Conservation (phyloP, 2,329 filamentous ascomycete species). For the Onygenales sp. region DNA sequence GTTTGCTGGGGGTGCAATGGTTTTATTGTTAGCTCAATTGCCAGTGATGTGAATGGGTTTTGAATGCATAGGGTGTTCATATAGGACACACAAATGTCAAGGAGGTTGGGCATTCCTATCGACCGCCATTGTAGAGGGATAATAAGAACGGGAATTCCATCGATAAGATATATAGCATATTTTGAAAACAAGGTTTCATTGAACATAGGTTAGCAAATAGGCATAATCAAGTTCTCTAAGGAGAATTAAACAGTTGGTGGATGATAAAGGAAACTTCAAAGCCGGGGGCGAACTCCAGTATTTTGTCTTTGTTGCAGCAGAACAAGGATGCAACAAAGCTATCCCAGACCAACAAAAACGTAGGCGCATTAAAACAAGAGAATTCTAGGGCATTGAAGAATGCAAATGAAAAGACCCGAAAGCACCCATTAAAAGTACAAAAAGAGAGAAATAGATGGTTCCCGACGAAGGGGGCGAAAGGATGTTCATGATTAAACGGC, state of each 20-base stretch:
- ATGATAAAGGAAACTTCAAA: neutral
- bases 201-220: too few relatives aligned
- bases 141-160: too few relatives aligned
- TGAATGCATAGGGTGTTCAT: too few relatives aligned
- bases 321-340: neutral
- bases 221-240: neutral
- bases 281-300: neutral
- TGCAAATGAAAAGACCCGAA: neutral
- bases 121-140: too few relatives aligned
- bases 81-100: too few relatives aligned
- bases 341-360: neutral
- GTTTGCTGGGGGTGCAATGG: too few relatives aligned
- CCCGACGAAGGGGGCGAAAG: neutral
- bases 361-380: neutral
- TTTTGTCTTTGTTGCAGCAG: neutral
- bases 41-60: too few relatives aligned
- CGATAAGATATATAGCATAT: too few relatives aligned
- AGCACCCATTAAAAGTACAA: conserved; percentile 2
- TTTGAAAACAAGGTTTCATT: too few relatives aligned
- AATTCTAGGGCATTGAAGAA: neutral
- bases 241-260: neutral
- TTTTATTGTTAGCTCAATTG: too few relatives aligned
- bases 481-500: neutral
- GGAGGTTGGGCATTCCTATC: too few relatives aligned
- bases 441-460: neutral